Evolutionary conservation across 2,329 filamentous ascomycete species (phyloP), one percentile per base, ranked within the genome.

Genomic region (Cryphonectria nitschkei): DNA sequence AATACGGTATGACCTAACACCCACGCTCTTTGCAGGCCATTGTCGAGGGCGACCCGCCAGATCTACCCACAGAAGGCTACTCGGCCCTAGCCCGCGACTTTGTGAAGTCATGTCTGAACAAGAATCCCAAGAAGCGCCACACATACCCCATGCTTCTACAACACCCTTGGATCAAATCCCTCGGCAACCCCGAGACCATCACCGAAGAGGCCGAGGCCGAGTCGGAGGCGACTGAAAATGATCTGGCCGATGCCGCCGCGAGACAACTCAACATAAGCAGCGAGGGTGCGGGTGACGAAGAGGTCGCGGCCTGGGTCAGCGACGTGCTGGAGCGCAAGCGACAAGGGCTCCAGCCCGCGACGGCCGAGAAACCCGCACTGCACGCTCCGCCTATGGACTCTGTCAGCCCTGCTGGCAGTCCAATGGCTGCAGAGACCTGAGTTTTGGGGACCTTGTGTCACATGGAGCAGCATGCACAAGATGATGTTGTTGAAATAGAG

Each of bases 1-100:
- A 11, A 39, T 39, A 26, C 16, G 11, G 5, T 4, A 11, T 32
- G 43, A 64, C 1, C 37, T 16, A 46, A 46, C 39, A 34, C 26
- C 46, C 62, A 29, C 22, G 37, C 37, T 52, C 70, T 60, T 34
- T 56, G 32, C 75, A 99, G 96, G 96, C 96, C 69, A 99, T 99
- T 78, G 96, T 99, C 50, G 94, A 98, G 79, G 96, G 96, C 66
- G 94, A 97, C n/a, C 94, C 96, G 19, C 96, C 96, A 14, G 90
- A 92, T 77, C 89, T 99, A 43, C 96, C 96, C 0, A 84, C 86
- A 6, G 88, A 92, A 69, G 90, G 89, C 37, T 99, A 93, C 80
- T 96, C 95, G 0, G 87, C 92, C 69, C 86, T 88, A 7, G 94
- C 95, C 2, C 91, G 90, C 69, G 92, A 95, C 76, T 99, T 99